These are phyloP conservation scores for Nothophaeocryptopus gaeumannii DNA, from an alignment of 2,329 filamentous ascomycete species.

Conservation along the genomic window DNA sequence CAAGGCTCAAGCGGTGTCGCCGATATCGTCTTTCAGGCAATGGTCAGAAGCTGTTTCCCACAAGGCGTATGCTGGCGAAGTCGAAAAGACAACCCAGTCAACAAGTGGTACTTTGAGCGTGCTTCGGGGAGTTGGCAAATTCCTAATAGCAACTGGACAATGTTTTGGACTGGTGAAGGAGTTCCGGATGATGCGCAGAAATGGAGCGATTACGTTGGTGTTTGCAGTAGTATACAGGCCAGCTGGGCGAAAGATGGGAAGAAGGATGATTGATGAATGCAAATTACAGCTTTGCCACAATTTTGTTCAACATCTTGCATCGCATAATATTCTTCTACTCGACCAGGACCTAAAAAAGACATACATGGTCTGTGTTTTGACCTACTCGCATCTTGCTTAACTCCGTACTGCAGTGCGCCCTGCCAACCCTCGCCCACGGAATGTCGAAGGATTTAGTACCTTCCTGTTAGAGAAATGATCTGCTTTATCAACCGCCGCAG, in stretches of 20 bases:
- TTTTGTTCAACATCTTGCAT: neutral
- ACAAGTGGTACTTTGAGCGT: constrained; percentile 98
- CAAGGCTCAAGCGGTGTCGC: constrained; percentile 85
- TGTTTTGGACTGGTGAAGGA: constrained; percentile 88
- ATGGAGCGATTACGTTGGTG: constrained; percentile 50
- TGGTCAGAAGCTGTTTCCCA: constrained; percentile 87
- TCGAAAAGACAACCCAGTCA: constrained; percentile 86
- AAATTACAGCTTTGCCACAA: too few relatives aligned
- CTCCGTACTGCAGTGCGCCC: too few relatives aligned
- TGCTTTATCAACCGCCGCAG: too few relatives aligned
- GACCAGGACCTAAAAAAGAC: neutral
- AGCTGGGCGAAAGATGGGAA: constrained; percentile 47
- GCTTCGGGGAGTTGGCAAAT: constrained; percentile 81
- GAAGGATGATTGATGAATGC: constrained; percentile 30
- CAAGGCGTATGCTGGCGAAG: constrained; percentile 89
- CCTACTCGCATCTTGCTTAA: too few relatives aligned
- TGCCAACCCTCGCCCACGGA: too few relatives aligned
- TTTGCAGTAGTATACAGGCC: constrained; percentile 48
- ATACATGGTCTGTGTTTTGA: neutral
- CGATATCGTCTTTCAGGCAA: constrained; percentile 92
- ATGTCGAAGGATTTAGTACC: too few relatives aligned
- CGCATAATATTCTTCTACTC: neutral
- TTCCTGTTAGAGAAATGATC: too few relatives aligned
- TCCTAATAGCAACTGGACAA: constrained; percentile 81
- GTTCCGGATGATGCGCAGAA: constrained; percentile 46